These are phyloP conservation scores for Penstemon davidsonii DNA, from an alignment of 257 asterid genomes.

Conservation along the genomic window DNA sequence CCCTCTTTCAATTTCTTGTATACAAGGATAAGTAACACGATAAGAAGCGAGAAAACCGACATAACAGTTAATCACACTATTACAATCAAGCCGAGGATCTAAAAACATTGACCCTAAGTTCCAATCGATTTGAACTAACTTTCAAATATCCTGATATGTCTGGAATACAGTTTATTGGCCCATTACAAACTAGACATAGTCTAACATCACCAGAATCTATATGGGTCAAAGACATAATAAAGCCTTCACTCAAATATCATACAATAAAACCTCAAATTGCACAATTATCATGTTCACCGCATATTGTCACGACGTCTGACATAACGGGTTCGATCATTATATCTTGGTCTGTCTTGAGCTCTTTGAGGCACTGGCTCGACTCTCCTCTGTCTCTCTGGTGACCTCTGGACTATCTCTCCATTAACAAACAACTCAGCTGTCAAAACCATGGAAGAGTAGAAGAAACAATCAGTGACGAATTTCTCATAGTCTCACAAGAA, in stretches of 20 bases:
- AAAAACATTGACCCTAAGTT: too few relatives aligned
- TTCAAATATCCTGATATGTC: not conserved
- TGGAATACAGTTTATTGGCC: not conserved
- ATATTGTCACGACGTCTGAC: constrained; percentile 76
- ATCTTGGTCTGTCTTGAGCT: constrained; percentile 88
- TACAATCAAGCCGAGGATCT: too few relatives aligned
- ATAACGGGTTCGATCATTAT: constrained; percentile 83
- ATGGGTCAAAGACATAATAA: not conserved
- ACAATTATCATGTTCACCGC: constrained; percentile 36
- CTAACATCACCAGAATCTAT: constrained; percentile 13
- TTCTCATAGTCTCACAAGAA: not conserved
- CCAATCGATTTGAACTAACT: too few relatives aligned
- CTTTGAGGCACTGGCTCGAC: constrained; percentile 94
- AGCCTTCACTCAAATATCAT: constrained; percentile 14
- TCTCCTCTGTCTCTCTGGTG: constrained; percentile 95
- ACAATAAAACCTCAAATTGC: not conserved
- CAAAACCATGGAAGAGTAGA: constrained; percentile 7
- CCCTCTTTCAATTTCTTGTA: too few relatives aligned
- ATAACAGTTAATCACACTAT: too few relatives aligned
- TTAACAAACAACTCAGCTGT: constrained; percentile 87
- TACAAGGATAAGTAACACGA: too few relatives aligned
- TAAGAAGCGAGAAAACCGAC: too few relatives aligned
- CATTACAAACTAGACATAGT: constrained; percentile 16
- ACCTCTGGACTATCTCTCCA: constrained; percentile 90
- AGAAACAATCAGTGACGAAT: not conserved